Percentiles rank a stretch among this genome's conserved stretches.
These are phyloP conservation scores for Ophioceras dolichostomum DNA, from an alignment of 2,329 filamentous ascomycete species.

Conservation along the genomic window DNA sequence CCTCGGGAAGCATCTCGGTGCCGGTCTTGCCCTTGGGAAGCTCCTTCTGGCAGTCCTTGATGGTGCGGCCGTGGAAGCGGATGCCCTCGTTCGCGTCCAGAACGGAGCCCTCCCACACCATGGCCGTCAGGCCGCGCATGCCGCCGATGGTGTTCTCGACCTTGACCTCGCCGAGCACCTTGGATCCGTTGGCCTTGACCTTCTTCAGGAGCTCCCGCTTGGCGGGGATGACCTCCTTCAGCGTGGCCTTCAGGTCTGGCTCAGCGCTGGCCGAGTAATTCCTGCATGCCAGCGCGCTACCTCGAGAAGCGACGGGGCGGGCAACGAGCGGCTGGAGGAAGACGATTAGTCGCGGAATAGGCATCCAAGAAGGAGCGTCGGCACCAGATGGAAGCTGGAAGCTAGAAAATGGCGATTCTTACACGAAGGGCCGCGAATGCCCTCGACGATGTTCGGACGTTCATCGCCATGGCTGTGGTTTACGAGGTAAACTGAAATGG, in stretches of 20 bases:
- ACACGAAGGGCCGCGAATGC: slow-evolving; percentile 9
- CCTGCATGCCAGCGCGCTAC: slow-evolving; percentile 24
- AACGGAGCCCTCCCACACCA: slow-evolving; percentile 98
- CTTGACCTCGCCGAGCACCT: slow-evolving; percentile 84
- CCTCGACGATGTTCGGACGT: slow-evolving; percentile 7
- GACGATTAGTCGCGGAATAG: too few relatives aligned
- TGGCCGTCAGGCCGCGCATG: slow-evolving; percentile 94
- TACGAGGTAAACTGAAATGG: too few relatives aligned
- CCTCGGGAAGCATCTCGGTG: slow-evolving; percentile 94
- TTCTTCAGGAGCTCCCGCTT: slow-evolving; percentile 91
- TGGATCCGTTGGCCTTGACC: slow-evolving; percentile 75
- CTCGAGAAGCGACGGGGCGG: slow-evolving; percentile 2
- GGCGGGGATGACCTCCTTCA: slow-evolving; percentile 73
- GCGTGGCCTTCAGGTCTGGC: slow-evolving; percentile 77
- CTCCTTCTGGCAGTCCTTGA: slow-evolving; percentile 92
- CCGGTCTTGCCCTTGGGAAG: slow-evolving; percentile 86
- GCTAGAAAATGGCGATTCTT: slow-evolving; percentile 3
- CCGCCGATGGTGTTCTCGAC: slow-evolving; percentile 89
- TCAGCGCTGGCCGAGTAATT: slow-evolving; percentile 66
- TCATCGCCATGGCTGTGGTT: slow-evolving; percentile 6
- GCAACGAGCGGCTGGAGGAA: slow-evolving; percentile 4
- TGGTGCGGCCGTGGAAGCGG: slow-evolving; percentile 93
- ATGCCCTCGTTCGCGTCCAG: slow-evolving; percentile 96
- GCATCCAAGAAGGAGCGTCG: too few relatives aligned
- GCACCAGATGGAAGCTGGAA: too few relatives aligned